phyloP scores from a whole-genome alignment of 228 moss, liverwort and hornwort species.

The Sphagnum fallax region DNA sequence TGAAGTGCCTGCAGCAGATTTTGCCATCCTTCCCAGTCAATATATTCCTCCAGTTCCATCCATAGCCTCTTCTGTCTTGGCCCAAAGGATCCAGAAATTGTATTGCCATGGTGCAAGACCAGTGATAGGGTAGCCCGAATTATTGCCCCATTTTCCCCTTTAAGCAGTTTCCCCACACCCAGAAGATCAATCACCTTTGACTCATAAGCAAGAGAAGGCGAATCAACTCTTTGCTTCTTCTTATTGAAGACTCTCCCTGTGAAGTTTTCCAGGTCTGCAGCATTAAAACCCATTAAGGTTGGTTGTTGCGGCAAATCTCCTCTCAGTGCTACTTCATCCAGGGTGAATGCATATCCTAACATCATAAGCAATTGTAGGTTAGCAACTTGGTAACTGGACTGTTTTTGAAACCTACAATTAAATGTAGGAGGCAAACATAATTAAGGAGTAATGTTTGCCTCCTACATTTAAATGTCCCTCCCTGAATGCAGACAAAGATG shows the following conservation, averaged over 20 bases:
- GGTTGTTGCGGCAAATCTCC: conserved; percentile 14
- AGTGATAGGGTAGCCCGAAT: conserved; percentile 28
- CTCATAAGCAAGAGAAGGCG: conserved; percentile 26
- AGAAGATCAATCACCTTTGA: conserved; percentile 29
- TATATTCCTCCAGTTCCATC: conserved; percentile 76
- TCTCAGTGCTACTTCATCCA: conserved; percentile 21
- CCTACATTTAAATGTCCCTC: too few relatives aligned
- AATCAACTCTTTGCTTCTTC: conserved; percentile 47
- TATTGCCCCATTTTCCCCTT: conserved; percentile 20
- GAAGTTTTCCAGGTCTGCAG: conserved; percentile 12
- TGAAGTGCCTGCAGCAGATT: conserved; percentile 82
- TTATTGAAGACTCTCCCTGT: conserved; percentile 11
- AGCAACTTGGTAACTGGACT: too few relatives aligned
- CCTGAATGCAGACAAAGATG: too few relatives aligned
- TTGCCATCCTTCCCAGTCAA: conserved; percentile 95
- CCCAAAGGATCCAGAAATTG: conserved; percentile 75
- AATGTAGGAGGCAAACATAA: too few relatives aligned
- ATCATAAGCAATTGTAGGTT: too few relatives aligned
- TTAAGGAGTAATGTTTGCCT: too few relatives aligned
- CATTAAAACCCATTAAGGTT: conserved; percentile 21
- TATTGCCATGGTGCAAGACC: conserved; percentile 73
- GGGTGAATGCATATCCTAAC: background rate
- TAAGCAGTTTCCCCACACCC: conserved; percentile 15
- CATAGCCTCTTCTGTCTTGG: conserved; percentile 82
- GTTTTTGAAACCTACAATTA: too few relatives aligned